These are phyloP conservation scores for Boechera retrofracta DNA, from an alignment of 345 rosid species.

Conservation along the genomic window DNA sequence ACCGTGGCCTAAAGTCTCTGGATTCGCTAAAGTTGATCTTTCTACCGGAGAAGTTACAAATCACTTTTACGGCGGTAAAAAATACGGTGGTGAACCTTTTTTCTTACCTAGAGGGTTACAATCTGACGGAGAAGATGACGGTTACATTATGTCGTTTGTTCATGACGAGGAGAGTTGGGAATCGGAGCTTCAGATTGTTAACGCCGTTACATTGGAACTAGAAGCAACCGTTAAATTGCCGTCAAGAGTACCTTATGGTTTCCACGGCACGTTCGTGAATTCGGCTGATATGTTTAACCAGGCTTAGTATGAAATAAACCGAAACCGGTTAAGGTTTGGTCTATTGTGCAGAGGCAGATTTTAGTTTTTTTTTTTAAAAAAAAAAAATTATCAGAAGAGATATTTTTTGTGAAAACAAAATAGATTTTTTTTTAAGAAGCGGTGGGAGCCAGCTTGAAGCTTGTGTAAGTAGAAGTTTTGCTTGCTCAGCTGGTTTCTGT, in stretches of 20 bases:
- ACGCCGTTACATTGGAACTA: slow-evolving; percentile 62
- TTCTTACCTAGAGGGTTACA: slow-evolving; percentile 57
- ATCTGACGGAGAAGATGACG: slow-evolving; percentile 74
- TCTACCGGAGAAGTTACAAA: slow-evolving; percentile 68
- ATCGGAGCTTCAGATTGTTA: slow-evolving; percentile 85
- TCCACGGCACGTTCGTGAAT: slow-evolving; percentile 89
- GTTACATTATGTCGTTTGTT: slow-evolving; percentile 75
- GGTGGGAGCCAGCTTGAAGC: slow-evolving; percentile 38
- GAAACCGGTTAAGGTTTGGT: slow-evolving; percentile 35
- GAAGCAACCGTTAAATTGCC: slow-evolving; percentile 84
- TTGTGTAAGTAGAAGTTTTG: slow-evolving; percentile 43
- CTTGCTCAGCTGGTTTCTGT: slow-evolving; percentile 48
- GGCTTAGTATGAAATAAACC: slow-evolving; percentile 48
- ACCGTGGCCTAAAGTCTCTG: slow-evolving; percentile 95
- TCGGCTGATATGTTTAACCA: slow-evolving; percentile 69
- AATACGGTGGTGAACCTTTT: slow-evolving; percentile 90
- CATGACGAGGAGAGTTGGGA: slow-evolving; percentile 81
- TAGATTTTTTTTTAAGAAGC: neutral
- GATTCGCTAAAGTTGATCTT: slow-evolving; percentile 89
- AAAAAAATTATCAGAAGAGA: neutral
- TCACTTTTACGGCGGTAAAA: slow-evolving; percentile 66
- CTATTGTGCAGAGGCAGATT: slow-evolving; percentile 21
- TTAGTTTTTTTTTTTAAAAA: neutral
- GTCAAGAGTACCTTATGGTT: slow-evolving; percentile 94
- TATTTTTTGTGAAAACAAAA: neutral